These are phyloP conservation scores for Odonthalia washingtoniensis DNA, from an alignment of 31 red algal genomes.

Conservation along the genomic window DNA sequence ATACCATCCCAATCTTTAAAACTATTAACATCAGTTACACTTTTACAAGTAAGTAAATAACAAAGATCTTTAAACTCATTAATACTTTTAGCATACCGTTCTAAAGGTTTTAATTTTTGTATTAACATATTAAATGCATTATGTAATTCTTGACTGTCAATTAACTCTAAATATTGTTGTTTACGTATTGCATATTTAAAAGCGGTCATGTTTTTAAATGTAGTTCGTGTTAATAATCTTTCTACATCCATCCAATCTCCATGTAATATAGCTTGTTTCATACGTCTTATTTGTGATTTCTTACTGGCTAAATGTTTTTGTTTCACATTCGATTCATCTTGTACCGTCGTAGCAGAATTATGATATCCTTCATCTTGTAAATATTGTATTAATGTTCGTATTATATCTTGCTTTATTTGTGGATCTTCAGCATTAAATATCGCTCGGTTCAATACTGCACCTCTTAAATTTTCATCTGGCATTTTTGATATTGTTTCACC, in stretches of 20 bases:
- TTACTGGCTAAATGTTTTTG: slow-evolving; percentile 53
- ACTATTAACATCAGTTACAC: slow-evolving; percentile 79
- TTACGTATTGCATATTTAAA: slow-evolving; percentile 91
- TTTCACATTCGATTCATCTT: slow-evolving; percentile 91
- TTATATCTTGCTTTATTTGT: slow-evolving; percentile 86
- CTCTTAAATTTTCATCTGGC: slow-evolving; percentile 25
- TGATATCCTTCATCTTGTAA: slow-evolving; percentile 92
- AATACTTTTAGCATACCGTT: slow-evolving; percentile 75
- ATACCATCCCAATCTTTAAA: slow-evolving; percentile 92
- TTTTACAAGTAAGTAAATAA: slow-evolving; percentile 98
- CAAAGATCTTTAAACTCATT: slow-evolving; percentile 95
- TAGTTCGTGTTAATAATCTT: slow-evolving; percentile 72
- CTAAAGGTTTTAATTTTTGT: slow-evolving; percentile 89
- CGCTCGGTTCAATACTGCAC: slow-evolving; percentile 65
- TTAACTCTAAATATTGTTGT: slow-evolving; percentile 96
- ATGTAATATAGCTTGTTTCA: slow-evolving; percentile 89
- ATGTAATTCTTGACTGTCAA: slow-evolving; percentile 88
- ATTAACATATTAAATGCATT: slow-evolving; percentile 89
- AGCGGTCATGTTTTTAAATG: slow-evolving; percentile 84
- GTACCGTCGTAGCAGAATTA: slow-evolving; percentile 66
- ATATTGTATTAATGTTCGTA: slow-evolving; percentile 92
- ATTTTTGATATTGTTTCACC: no score
- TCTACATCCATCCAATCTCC: slow-evolving; percentile 98
- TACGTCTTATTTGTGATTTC: slow-evolving; percentile 75
- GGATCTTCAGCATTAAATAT: slow-evolving; percentile 82